Conservation (phyloP, 2,329 filamentous ascomycete genomes). For the Diaporthe ampelina region DNA sequence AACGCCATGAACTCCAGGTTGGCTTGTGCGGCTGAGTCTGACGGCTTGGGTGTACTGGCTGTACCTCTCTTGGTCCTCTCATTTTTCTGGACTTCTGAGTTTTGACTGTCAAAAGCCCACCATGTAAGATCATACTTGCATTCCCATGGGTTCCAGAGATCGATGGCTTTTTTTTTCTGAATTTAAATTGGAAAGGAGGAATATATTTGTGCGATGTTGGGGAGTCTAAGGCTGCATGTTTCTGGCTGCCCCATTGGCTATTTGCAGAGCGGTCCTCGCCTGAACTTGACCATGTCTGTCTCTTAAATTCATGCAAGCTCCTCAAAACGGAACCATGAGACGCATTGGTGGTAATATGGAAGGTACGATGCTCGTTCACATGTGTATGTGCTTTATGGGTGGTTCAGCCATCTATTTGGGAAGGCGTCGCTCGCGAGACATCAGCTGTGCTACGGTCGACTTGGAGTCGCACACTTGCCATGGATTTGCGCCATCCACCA, state of each 20-base stretch:
- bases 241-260: neutral
- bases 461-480: slow-evolving; percentile 3
- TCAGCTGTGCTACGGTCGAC: neutral
- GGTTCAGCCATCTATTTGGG: neutral
- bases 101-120: too few species aligned
- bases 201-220: too few species aligned
- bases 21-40: too few species aligned
- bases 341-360: neutral
- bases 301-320: neutral
- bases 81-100: neutral
- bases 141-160: neutral
- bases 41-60: too few species aligned
- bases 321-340: neutral
- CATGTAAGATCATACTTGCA: too few species aligned
- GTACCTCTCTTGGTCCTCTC: neutral
- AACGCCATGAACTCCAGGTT: neutral
- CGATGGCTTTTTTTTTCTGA: neutral
- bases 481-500: neutral
- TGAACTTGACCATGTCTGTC: neutral
- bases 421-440: neutral
- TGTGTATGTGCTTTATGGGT: neutral
- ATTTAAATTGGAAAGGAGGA: neutral
- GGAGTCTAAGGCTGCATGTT: neutral
- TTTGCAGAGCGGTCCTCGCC: neutral
- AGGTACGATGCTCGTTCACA: neutral